A percentile compares a stretch with the other conserved stretches of the same genome.
phyloP scores from a whole-genome alignment of 768 basidiomycete genomes.

The Pleurotus giganteus region DNA sequence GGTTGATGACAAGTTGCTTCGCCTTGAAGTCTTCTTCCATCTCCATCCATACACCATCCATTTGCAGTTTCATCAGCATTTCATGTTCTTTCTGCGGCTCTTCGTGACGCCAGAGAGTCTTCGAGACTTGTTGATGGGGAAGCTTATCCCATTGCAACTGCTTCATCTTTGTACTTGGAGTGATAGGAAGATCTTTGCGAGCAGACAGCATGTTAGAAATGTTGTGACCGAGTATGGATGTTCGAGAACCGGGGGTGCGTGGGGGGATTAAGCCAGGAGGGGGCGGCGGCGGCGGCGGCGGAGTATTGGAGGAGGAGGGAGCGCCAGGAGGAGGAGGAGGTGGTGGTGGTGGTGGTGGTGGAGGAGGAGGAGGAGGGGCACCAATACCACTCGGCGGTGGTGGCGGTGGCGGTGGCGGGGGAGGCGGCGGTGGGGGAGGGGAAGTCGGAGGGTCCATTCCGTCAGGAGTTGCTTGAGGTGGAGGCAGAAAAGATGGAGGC shows the following conservation, averaged over 20 bases:
- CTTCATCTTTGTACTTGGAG: conserved; percentile 92
- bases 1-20: conserved; percentile 87
- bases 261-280: conserved; percentile 28
- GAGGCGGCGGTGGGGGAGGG: conserved; percentile 29
- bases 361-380: conserved; percentile 33
- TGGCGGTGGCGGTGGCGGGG: conserved; percentile 23
- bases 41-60: conserved; percentile 88
- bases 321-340: conserved; percentile 24
- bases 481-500: conserved; percentile 29
- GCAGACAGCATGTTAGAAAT: conserved; percentile 53
- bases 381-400: conserved; percentile 12
- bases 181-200: conserved; percentile 84
- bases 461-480: conserved; percentile 37
- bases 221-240: conserved; percentile 59
- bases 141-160: conserved; percentile 99
- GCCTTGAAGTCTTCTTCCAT: conserved; percentile 99
- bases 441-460: conserved; percentile 20
- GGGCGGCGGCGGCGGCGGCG: conserved; percentile 37
- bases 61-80: conserved; percentile 78
- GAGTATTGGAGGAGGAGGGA: conserved; percentile 23
- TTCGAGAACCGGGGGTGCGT: conserved; percentile 43
- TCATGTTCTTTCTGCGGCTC: conserved; percentile 67
- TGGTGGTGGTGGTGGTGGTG: conserved; percentile 23
- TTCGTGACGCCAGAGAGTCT: conserved; percentile 85
- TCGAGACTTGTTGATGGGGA: conserved; percentile 80